Conservation (phyloP, 257 asterid species). For the Solanum piurae region DNA sequence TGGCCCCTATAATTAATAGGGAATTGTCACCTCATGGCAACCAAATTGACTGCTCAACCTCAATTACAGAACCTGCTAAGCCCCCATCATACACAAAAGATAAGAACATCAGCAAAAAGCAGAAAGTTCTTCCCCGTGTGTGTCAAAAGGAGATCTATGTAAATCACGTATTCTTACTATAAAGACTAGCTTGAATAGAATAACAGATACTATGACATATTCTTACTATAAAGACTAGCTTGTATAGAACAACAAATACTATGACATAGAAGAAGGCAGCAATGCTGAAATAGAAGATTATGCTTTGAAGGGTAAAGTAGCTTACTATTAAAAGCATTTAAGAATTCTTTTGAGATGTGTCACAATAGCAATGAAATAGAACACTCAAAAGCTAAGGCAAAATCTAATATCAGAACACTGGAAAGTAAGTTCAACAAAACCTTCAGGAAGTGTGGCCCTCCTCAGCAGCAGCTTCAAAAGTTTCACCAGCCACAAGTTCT, state of each 20-base stretch:
- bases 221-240: background rate
- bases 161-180: background rate
- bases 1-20: background rate
- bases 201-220: background rate
- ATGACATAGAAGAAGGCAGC: background rate
- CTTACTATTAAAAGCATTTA: background rate
- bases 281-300: background rate
- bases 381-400: background rate
- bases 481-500: slow-evolving; percentile 50
- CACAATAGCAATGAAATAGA: background rate
- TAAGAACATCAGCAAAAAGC: background rate
- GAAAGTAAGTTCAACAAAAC: slow-evolving; percentile 23
- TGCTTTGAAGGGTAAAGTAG: background rate
- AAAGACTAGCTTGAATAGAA: background rate
- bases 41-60: background rate
- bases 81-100: background rate
- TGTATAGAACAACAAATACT: background rate
- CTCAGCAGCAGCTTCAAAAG: slow-evolving; percentile 69
- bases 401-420: slow-evolving; percentile 9
- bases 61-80: background rate
- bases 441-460: slow-evolving; percentile 25
- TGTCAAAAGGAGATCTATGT: background rate
- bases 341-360: background rate
- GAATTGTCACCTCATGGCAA: background rate
- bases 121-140: background rate